Conservation (phyloP, 257 asterid genomes). For the Solanum phureja region DNA sequence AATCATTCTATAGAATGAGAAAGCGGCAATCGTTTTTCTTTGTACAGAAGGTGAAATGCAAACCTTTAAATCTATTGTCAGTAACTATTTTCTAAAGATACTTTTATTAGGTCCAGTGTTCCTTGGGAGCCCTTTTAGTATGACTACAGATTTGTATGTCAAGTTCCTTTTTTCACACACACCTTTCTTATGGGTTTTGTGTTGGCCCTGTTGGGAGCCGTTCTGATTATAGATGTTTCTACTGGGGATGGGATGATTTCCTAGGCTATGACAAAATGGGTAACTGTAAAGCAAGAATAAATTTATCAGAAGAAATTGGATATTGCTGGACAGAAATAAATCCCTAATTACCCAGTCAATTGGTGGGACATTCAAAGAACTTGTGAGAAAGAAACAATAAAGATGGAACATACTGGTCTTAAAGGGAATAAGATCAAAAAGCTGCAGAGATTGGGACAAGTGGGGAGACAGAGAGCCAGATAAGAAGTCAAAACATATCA, state of each 20-base stretch:
- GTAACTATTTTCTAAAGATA: not conserved
- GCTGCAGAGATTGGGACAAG: not conserved
- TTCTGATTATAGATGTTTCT: not conserved
- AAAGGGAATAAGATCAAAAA: not conserved
- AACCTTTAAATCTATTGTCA: not conserved
- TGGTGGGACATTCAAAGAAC: not conserved
- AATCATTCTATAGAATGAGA: slow-evolving; percentile 7
- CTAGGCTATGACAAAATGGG: not conserved
- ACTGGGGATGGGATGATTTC: not conserved
- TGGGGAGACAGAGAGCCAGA: not conserved
- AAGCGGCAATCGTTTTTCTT: not conserved
- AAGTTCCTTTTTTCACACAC: not conserved
- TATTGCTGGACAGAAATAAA: not conserved
- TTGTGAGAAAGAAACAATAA: not conserved
- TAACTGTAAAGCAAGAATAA: not conserved
- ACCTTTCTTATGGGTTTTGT: not conserved
- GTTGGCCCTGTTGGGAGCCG: not conserved
- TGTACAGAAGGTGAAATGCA: not conserved
- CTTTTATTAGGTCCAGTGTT: not conserved
- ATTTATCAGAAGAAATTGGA: not conserved
- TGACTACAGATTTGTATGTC: not conserved
- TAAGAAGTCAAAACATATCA: not conserved
- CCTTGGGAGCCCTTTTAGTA: not conserved
- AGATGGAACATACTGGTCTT: not conserved
- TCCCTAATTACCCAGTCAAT: not conserved